Base-by-base conservation (phyloP, 1,284 basidiomycete species). In the Cryptococcus depauperatus region DNA sequence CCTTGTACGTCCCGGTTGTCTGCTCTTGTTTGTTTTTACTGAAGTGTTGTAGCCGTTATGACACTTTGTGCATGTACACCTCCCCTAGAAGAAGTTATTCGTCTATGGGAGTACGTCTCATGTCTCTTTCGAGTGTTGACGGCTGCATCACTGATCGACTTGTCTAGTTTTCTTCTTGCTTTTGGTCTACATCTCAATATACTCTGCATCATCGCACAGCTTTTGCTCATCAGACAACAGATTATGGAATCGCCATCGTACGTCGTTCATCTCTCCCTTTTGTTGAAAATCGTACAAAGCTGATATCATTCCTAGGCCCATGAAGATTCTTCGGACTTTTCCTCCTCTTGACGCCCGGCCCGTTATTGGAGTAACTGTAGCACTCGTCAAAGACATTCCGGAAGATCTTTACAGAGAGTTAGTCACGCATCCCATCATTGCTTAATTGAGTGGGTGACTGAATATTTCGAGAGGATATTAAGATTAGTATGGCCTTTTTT, bases 1-100 rank as follows among this genome's bases (percentile, higher is more conserved):
- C 88, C 93, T 37, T 95, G 90, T 91, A 59, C 48, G 85, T 76
- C 29, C 19, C 19, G 13, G 7, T 14, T 14, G 19, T 35, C 7
- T 4, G 5, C 13, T 16, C 14, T 8, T 7, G n/a, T 34, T 30
- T 13, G 23, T 19, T 25, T 33, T 29, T 21, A 38, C 10, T 22
- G 10, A 16, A 6, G 13, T 27, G 19, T 18, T 27, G n/a, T 9
- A 93, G 89, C 92, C 45, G 81, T 97, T 21, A 77, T 98, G 51
- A 98, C 93, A 0, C 73, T 97, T 23, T 96, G 91, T 67, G 93
- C 92, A 9, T 95, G 92, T 61, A 97, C 93, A 13, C 92, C 92
- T 2, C 93, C 93, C 0, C 75, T 98, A 1, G 85, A 90, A 60
- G 85, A 97, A 73, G 91, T 96, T 10, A 75, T 97, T 14, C 83